Percentiles rank a stretch among this genome's conserved stretches.
Conservation (phyloP, 441 rosid species). For the Lepidium campestre region DNA sequence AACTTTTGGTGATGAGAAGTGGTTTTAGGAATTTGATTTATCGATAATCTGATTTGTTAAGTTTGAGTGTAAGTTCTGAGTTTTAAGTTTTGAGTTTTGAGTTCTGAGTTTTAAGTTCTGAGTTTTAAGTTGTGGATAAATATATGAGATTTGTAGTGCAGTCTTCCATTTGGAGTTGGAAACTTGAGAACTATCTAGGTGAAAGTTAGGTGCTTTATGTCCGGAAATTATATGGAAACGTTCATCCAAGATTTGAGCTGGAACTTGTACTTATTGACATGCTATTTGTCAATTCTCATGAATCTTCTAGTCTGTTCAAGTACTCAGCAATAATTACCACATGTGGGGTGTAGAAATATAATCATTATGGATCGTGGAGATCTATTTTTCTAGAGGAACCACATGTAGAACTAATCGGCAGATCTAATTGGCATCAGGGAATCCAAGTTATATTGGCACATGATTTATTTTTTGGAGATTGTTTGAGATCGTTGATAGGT, state of each 20-base stretch:
- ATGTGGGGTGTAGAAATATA: background rate
- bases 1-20: too few relatives aligned
- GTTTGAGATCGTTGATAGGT: background rate
- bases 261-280: background rate
- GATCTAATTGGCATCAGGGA: background rate
- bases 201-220: background rate
- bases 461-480: background rate
- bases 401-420: background rate
- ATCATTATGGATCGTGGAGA: background rate
- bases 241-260: background rate
- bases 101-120: too few relatives aligned
- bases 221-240: background rate
- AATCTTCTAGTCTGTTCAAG: background rate
- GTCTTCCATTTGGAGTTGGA: background rate
- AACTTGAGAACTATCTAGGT: background rate
- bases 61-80: too few relatives aligned
- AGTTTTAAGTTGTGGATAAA: too few relatives aligned
- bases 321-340: background rate
- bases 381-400: background rate
- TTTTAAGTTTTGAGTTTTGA: too few relatives aligned
- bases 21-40: too few relatives aligned
- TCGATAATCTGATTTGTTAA: too few relatives aligned
- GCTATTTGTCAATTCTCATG: background rate
- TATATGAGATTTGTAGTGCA: background rate
- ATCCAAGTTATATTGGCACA: background rate